These are phyloP conservation scores for Pseudophaeomoniella oleicola DNA, from an alignment of 2,329 filamentous ascomycete species.

Conservation along the genomic window DNA sequence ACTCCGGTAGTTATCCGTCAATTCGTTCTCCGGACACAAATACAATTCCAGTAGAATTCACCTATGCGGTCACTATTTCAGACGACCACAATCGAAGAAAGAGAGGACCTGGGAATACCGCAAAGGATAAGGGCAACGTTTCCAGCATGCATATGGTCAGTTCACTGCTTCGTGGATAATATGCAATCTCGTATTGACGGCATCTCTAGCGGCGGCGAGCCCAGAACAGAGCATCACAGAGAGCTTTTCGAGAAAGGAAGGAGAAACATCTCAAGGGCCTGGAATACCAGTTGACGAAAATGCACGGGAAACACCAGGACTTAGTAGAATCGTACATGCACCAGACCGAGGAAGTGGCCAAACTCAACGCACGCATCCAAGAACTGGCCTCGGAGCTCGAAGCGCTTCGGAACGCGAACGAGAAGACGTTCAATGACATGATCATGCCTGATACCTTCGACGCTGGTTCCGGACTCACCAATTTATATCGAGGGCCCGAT, in stretches of 20 bases:
- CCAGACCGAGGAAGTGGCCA: conserved; percentile 16
- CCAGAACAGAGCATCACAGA: conserved; percentile 82
- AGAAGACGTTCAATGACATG: conserved; percentile 11
- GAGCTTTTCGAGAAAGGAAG: conserved; percentile 87
- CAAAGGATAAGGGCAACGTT: conserved; percentile 13
- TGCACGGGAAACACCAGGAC: conserved; percentile 23
- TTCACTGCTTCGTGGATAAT: neutral
- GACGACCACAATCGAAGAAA: conserved; percentile 12
- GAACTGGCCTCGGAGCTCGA: conserved; percentile 14
- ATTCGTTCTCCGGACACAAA: neutral
- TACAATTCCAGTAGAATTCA: neutral
- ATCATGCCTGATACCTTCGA: conserved; percentile 14
- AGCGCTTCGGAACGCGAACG: conserved; percentile 8
- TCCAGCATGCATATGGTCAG: conserved; percentile 17
- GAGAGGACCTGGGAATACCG: conserved; percentile 8
- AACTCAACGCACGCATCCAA: conserved; percentile 13
- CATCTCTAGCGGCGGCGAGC: conserved; percentile 71
- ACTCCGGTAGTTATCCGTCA: conserved; percentile 5
- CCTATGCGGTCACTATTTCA: conserved; percentile 8
- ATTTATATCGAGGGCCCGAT: conserved; percentile 11
- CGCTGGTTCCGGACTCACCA: conserved; percentile 12
- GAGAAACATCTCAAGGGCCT: conserved; percentile 80
- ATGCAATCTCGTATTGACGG: conserved; percentile 5
- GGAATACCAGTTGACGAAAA: conserved; percentile 60
- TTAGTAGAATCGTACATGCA: conserved; percentile 17